A percentile compares a stretch with the other conserved stretches of the same genome.
Evolutionary conservation across 108 stramenopile genomes (phyloP).

Genomic region (Nitzschia sp.): DNA sequence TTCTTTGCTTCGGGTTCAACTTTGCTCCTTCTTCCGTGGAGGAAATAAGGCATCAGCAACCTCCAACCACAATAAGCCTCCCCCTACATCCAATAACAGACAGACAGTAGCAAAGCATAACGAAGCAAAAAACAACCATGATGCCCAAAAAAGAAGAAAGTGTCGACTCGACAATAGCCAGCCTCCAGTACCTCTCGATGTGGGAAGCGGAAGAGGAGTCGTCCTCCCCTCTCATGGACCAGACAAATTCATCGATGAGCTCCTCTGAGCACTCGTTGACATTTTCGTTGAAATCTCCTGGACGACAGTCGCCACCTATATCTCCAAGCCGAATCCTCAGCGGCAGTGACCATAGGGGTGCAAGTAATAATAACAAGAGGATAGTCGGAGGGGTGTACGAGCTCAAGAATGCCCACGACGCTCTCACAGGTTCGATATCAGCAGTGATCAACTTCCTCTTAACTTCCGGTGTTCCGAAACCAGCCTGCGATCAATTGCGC

Average conservation of each 20-base stretch:
- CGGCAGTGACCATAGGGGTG: background rate
- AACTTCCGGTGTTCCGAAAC: constrained; percentile 29
- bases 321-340: too few relatives aligned
- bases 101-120: too few relatives aligned
- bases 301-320: background rate
- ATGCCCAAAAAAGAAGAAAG: background rate
- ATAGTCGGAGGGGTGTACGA: constrained; percentile 11
- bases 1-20: too few relatives aligned
- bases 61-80: too few relatives aligned
- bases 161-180: background rate
- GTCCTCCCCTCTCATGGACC: constrained; percentile 13
- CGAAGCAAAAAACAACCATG: too few relatives aligned
- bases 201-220: constrained; percentile 21
- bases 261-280: background rate
- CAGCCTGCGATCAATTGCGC: constrained; percentile 22
- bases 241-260: background rate
- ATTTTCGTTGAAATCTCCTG: background rate
- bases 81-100: too few relatives aligned
- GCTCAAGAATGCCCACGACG: constrained; percentile 31
- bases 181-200: background rate
- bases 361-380: background rate
- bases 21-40: too few relatives aligned
- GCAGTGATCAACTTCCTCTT: constrained; percentile 34
- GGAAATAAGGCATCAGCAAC: too few relatives aligned
- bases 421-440: constrained; percentile 25